These are phyloP conservation scores for Cryphonectria japonica DNA, from an alignment of 2,329 filamentous ascomycete species.

Conservation along the genomic window DNA sequence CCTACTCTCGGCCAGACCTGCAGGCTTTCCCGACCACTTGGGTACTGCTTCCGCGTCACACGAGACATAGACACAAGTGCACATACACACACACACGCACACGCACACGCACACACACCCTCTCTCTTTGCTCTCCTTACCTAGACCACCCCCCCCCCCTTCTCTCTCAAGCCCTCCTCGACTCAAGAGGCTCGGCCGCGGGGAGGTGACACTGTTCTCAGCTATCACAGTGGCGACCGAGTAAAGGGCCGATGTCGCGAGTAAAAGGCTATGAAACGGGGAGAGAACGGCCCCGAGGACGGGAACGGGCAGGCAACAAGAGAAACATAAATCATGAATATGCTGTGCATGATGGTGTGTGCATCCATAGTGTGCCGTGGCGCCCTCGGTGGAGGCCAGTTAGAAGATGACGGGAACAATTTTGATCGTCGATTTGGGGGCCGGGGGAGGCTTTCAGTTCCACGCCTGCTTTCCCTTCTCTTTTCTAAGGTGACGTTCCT, in stretches of 20 bases:
- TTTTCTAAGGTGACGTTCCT: background rate
- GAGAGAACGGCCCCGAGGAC: background rate
- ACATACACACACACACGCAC: background rate
- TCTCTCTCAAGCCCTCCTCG: background rate
- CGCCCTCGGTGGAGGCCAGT: background rate
- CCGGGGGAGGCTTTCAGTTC: no score
- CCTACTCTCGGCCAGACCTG: slow-evolving; percentile 15
- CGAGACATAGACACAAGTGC: background rate
- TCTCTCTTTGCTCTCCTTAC: background rate
- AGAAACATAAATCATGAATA: no score
- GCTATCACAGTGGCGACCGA: slow-evolving; percentile 20
- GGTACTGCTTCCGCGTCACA: slow-evolving; percentile 17
- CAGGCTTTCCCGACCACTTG: slow-evolving; percentile 15
- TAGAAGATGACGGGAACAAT: no score
- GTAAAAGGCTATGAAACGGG: background rate
- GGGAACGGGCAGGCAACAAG: slow-evolving; percentile 9
- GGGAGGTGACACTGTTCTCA: slow-evolving; percentile 20
- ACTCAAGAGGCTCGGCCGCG: slow-evolving; percentile 6
- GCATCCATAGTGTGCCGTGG: background rate
- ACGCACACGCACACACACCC: background rate
- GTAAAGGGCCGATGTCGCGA: slow-evolving; percentile 5
- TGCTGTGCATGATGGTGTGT: no score
- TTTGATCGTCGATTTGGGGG: no score
- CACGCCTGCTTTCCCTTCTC: background rate
- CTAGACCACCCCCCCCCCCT: background rate